phyloP scores from a whole-genome alignment of 139 green algal genomes.

The Dunaliella primolecta region DNA sequence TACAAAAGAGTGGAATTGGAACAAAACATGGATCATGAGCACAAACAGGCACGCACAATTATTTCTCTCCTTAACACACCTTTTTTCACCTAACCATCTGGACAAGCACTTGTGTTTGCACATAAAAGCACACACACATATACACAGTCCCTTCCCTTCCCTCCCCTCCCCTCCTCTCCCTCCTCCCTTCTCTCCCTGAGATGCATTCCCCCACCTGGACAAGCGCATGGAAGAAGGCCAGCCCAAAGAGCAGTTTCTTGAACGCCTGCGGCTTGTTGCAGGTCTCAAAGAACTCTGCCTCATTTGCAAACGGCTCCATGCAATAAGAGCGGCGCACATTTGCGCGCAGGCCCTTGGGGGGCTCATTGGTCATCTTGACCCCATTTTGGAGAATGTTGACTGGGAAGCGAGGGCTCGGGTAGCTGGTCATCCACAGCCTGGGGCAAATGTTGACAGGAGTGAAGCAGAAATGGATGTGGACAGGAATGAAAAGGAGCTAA shows the following conservation, averaged over 20 bases:
- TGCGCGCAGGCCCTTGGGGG: constrained; percentile 62
- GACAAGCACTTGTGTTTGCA: too few species aligned
- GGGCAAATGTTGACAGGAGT: not conserved
- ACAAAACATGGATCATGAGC: too few species aligned
- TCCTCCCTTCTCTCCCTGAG: too few species aligned
- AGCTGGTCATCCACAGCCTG: constrained; percentile 60
- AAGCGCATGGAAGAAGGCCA: constrained; percentile 62
- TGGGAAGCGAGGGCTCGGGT: constrained; percentile 62
- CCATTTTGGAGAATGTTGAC: constrained; percentile 69
- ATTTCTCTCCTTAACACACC: too few species aligned
- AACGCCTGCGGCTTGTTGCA: constrained; percentile 47
- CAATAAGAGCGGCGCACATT: constrained; percentile 70
- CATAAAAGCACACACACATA: too few species aligned
- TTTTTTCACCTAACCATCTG: too few species aligned
- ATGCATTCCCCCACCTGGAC: too few species aligned
- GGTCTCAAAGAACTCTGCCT: constrained; percentile 43
- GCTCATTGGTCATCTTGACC: constrained; percentile 83
- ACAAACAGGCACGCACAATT: too few species aligned
- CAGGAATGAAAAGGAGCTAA: constrained; percentile 68
- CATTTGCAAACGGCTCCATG: constrained; percentile 53
- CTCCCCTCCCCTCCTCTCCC: too few species aligned
- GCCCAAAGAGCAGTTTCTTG: constrained; percentile 67
- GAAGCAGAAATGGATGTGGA: not conserved
- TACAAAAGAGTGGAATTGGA: too few species aligned
- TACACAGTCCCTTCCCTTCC: too few species aligned